Base-by-base conservation (phyloP, 2,329 filamentous ascomycete species). In the Plectosphaerella plurivora region DNA sequence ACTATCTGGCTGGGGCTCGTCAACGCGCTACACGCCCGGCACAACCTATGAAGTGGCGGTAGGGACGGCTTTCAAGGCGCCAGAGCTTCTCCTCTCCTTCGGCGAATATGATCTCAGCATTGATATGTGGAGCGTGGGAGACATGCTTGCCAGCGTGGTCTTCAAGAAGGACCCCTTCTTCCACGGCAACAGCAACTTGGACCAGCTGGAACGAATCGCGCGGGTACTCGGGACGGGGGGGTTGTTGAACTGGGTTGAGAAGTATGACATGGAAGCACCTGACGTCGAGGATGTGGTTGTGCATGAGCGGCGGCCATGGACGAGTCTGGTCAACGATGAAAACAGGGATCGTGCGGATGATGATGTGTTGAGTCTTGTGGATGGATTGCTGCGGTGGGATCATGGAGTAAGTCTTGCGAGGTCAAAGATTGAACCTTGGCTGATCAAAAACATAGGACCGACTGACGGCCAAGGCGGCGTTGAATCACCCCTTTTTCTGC, bases 71-170 rank as follows among this genome's bases (percentile, higher is more conserved):
- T 99, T 99, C 76, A 97, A 97, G 73, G 94, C 94, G 2, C 94
- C 94, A 0, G 94, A 99, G 69, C 76, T 99, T 53, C 82, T 99
- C 3, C 94, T 99, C 49, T 94, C 97, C 66, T 97, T 94, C 77
- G 94, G 97, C 68, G 93, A 97, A 72, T 99, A 99, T 73, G 94
- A 99, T 73, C 97, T 97, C 76, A 97, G 92, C 53, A 80, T 99
- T 51, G 94, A 99, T 68, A 97, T 99, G 92, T 99, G 94, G 94
- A 97, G 91, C 50, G 76, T 99, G 41, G 94, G 94, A 45, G 94
- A 94, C 61, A 99, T 99, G 94, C 97, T 97, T 66, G 94, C 94
- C 1, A 97, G 92, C 36, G 97, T 99, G 94, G 97, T 99, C 68
- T 99, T 99, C 79, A 83, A 94, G 65, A 97, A 97, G 71, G 94